Conservation (phyloP, 2,329 filamentous ascomycete species). For the Alternaria ventricosa region DNA sequence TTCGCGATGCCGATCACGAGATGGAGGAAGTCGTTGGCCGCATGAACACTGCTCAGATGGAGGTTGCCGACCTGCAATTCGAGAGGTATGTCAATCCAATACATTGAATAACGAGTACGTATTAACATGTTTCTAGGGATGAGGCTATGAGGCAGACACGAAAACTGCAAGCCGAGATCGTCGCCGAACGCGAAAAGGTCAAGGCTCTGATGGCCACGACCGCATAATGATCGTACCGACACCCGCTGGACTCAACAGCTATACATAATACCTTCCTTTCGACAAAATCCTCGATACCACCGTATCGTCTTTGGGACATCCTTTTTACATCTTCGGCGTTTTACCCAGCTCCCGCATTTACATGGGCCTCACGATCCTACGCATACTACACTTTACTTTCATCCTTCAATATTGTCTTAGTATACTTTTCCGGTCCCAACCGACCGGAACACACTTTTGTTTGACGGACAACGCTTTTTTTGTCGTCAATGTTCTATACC, state of each 20-base stretch:
- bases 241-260: constrained; percentile 19
- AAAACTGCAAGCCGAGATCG: constrained; percentile 70
- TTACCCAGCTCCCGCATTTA: constrained; percentile 21
- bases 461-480: background rate
- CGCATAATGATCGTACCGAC: constrained; percentile 23
- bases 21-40: constrained; percentile 84
- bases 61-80: constrained; percentile 79
- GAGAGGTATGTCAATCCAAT: constrained; percentile 56
- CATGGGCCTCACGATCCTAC: constrained; percentile 26
- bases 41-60: constrained; percentile 84
- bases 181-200: constrained; percentile 67
- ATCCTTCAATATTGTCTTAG: constrained; percentile 19
- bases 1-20: constrained; percentile 76
- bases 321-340: constrained; percentile 14
- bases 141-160: constrained; percentile 75
- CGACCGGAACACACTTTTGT: background rate
- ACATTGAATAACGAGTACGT: constrained; percentile 12
- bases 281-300: constrained; percentile 1
- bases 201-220: constrained; percentile 54
- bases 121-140: constrained; percentile 58
- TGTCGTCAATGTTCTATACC: constrained; percentile 9
- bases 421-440: constrained; percentile 1
- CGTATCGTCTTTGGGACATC: constrained; percentile 10
- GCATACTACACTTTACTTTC: constrained; percentile 21
- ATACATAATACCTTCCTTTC: constrained; percentile 19